Conservation (phyloP, 1,139 yeast species). For the Taphrina flavorubra region DNA sequence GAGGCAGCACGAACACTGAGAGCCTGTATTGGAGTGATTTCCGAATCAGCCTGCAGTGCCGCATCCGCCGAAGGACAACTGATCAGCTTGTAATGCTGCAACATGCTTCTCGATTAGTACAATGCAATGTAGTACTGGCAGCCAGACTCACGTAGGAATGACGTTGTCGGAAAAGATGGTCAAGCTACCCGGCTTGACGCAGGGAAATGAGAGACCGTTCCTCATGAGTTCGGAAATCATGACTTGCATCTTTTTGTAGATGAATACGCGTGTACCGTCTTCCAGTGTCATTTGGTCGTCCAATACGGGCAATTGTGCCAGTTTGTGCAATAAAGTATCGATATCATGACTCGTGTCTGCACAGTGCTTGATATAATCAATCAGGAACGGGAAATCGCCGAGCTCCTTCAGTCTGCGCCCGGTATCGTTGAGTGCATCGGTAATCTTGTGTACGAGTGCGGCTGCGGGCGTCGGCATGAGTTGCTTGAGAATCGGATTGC, state of each 20-base stretch:
- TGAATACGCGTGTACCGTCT: slow-evolving; percentile 1
- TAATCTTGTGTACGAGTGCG: slow-evolving; percentile 19
- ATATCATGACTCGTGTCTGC: slow-evolving; percentile 5
- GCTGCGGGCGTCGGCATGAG: slow-evolving; percentile 29
- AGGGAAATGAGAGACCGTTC: slow-evolving; percentile 17
- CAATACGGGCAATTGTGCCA: slow-evolving; percentile 27
- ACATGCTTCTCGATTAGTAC: slow-evolving; percentile 19
- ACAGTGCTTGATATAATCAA: slow-evolving; percentile 13
- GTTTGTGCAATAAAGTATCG: slow-evolving; percentile 3
- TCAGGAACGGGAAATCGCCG: slow-evolving; percentile 6
- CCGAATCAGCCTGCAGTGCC: slow-evolving; percentile 7
- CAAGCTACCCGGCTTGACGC: slow-evolving; percentile 25
- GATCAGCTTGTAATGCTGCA: slow-evolving; percentile 29
- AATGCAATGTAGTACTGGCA: neutral
- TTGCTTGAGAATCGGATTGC: slow-evolving; percentile 10
- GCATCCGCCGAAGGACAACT: slow-evolving; percentile 20
- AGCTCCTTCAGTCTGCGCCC: slow-evolving; percentile 6
- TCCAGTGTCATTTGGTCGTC: slow-evolving; percentile 8
- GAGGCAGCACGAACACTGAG: slow-evolving; percentile 34
- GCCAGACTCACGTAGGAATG: slow-evolving; percentile 16
- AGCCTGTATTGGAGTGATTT: slow-evolving; percentile 20
- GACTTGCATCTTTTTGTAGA: slow-evolving; percentile 36
- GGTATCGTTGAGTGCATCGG: slow-evolving; percentile 22
- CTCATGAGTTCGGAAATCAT: slow-evolving; percentile 33
- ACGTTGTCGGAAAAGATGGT: slow-evolving; percentile 34